Evolutionary conservation across 139 green algal species (phyloP).

Genomic region (Choricystis sp.): DNA sequence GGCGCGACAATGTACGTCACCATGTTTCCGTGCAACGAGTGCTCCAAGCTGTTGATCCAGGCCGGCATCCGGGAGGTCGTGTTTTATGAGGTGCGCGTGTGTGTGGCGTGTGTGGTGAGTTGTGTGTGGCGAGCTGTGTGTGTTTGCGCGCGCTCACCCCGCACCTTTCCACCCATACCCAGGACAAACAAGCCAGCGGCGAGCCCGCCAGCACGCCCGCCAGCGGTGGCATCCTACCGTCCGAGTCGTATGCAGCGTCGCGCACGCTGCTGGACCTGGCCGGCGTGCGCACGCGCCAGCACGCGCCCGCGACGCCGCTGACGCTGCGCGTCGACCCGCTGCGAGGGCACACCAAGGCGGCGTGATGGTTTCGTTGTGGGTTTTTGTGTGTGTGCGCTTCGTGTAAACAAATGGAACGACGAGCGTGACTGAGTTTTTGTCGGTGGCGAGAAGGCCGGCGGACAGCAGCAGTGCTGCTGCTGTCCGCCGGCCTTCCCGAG

Average conservation of each 20-base stretch:
- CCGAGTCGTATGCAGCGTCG: conserved; percentile 45
- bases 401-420: too few species aligned
- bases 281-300: conserved; percentile 52
- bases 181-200: conserved; percentile 1
- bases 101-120: neutral
- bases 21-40: conserved; percentile 99
- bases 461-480: too few species aligned
- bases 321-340: conserved; percentile 7
- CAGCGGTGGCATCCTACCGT: neutral
- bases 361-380: too few species aligned
- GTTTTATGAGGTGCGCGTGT: conserved; percentile 56
- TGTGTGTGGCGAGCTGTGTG: neutral
- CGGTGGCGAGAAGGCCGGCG: too few species aligned
- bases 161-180: neutral
- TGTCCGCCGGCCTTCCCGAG: too few species aligned
- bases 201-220: neutral
- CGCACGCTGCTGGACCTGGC: conserved; percentile 43
- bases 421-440: too few species aligned
- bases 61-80: conserved; percentile 81
- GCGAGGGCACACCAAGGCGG: too few species aligned
- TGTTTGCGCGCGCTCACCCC: neutral
- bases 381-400: too few species aligned
- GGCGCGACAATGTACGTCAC: conserved; percentile 81
- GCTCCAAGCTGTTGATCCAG: conserved; percentile 97
- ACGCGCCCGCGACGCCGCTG: conserved; percentile 22